Evolutionary conservation across 345 rosid genomes (phyloP).

Genomic region (Eucalyptus albens): DNA sequence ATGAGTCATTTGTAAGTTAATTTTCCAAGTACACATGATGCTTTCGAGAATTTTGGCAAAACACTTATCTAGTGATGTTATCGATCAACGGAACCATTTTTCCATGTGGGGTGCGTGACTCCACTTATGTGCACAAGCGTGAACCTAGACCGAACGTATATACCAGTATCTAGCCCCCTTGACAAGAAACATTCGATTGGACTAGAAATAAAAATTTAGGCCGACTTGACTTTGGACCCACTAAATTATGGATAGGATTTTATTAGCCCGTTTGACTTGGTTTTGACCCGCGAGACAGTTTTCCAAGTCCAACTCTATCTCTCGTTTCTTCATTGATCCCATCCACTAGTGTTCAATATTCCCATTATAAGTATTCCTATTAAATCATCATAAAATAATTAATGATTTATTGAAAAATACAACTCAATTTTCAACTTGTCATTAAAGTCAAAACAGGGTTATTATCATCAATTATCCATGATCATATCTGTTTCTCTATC

Average conservation of each 20-base stretch:
- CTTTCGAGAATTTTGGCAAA: neutral
- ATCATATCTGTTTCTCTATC: neutral
- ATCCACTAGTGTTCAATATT: neutral
- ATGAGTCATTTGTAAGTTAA: neutral
- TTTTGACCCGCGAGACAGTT: neutral
- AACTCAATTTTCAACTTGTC: neutral
- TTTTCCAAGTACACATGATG: neutral
- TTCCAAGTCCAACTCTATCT: neutral
- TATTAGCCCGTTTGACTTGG: neutral
- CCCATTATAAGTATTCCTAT: neutral
- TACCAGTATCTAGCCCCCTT: too few relatives aligned
- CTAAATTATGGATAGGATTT: neutral
- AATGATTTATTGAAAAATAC: neutral
- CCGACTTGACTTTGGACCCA: neutral
- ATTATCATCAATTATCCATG: neutral
- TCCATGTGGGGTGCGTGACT: neutral
- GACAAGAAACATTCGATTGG: neutral
- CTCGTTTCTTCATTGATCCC: neutral
- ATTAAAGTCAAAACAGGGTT: neutral
- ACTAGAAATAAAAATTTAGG: neutral
- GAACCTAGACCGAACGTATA: neutral
- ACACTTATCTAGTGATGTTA: neutral
- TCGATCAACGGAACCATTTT: neutral
- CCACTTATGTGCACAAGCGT: neutral
- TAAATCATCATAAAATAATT: neutral